These are phyloP conservation scores for Oryza coarctata DNA, from an alignment of 176 grass and related monocot genomes.

Conservation along the genomic window DNA sequence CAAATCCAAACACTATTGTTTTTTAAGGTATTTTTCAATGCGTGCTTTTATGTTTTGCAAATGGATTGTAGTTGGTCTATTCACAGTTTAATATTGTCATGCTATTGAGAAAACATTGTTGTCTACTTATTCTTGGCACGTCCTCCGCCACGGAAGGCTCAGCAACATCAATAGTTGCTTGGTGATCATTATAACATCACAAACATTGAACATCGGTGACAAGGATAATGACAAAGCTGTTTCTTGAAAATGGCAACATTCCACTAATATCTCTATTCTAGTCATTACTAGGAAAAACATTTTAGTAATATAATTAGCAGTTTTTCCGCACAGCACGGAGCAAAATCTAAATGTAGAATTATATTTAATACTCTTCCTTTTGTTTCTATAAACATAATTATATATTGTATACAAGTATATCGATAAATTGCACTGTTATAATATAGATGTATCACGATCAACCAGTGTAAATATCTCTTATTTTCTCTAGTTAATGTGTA, in stretches of 20 bases:
- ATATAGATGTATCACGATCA: background rate
- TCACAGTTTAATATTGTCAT: no score
- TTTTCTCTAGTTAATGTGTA: background rate
- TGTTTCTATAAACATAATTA: background rate
- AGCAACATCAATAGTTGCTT: background rate
- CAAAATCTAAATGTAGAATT: no score
- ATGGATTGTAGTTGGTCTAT: no score
- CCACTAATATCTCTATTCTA: background rate
- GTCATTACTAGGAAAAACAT: no score
- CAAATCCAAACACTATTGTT: no score
- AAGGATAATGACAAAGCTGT: background rate
- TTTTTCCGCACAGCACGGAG: no score
- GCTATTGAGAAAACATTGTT: no score
- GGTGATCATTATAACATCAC: conserved; percentile 4
- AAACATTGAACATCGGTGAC: background rate
- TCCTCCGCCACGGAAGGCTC: no score
- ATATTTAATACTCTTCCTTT: background rate
- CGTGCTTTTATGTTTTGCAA: no score
- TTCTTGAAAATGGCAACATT: conserved; percentile 12
- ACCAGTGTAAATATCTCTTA: background rate
- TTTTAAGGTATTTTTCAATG: no score
- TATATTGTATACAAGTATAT: background rate
- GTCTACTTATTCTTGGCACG: no score
- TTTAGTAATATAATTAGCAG: no score
- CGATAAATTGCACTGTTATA: background rate